phyloP scores from a whole-genome alignment of 2,329 filamentous ascomycete species.

The Whalleya microplaca region DNA sequence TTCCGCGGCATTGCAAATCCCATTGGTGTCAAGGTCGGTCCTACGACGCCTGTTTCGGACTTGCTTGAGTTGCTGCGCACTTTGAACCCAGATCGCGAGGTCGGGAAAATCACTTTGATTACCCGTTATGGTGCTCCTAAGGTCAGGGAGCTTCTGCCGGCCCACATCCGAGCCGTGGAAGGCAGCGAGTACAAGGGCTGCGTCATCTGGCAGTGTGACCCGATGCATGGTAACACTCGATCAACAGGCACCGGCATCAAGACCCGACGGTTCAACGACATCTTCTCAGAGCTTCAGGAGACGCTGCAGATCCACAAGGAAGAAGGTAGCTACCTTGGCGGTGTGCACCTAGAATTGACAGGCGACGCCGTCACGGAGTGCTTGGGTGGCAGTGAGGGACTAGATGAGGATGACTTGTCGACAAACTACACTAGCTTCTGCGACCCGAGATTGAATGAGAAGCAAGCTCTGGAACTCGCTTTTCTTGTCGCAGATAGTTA shows the following conservation, averaged over 20 bases:
- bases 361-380: constrained; percentile 97
- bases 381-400: constrained; percentile 82
- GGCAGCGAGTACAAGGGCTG: constrained; percentile 66
- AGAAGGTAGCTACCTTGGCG: constrained; percentile 84
- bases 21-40: constrained; percentile 94
- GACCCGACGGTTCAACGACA: constrained; percentile 88
- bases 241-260: constrained; percentile 80
- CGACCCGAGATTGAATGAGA: constrained; percentile 93
- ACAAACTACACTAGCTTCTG: constrained; percentile 96
- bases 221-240: constrained; percentile 88
- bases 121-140: constrained; percentile 87
- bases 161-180: constrained; percentile 88
- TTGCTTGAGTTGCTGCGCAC: constrained; percentile 79
- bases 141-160: constrained; percentile 75
- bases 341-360: constrained; percentile 92
- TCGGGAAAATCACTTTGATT: constrained; percentile 94
- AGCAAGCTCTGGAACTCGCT: constrained; percentile 92
- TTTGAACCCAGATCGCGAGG: constrained; percentile 80
- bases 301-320: constrained; percentile 84
- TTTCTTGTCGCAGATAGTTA: constrained; percentile 90
- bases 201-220: constrained; percentile 98
- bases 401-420: constrained; percentile 85
- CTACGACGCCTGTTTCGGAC: constrained; percentile 76
- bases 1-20: constrained; percentile 96
- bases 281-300: constrained; percentile 83